These are phyloP conservation scores for Mycena filopes DNA, from an alignment of 768 basidiomycete genomes.

Conservation along the genomic window DNA sequence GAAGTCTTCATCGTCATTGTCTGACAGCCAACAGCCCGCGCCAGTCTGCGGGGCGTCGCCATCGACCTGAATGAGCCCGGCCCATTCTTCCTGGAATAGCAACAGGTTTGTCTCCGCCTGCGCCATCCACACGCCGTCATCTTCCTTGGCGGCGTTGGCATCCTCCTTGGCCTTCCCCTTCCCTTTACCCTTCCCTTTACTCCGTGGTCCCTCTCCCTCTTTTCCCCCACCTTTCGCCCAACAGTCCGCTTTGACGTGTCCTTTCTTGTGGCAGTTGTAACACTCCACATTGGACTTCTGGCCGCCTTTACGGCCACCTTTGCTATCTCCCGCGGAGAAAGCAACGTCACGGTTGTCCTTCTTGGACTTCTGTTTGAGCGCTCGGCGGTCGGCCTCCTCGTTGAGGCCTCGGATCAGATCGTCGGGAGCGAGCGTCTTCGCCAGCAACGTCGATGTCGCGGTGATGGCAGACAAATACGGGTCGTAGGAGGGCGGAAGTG, in stretches of 20 bases:
- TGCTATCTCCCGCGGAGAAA: constrained; percentile 18
- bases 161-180: constrained; percentile 7
- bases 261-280: constrained; percentile 35
- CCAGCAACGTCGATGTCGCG: constrained; percentile 27
- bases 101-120: constrained; percentile 13
- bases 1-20: constrained; percentile 23
- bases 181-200: constrained; percentile 16
- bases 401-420: constrained; percentile 31
- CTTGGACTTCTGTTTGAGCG: constrained; percentile 25
- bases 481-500: constrained; percentile 38
- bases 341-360: constrained; percentile 21
- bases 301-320: background rate
- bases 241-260: constrained; percentile 34
- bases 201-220: constrained; percentile 24
- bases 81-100: constrained; percentile 2
- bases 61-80: background rate
- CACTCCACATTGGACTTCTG: constrained; percentile 27
- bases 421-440: constrained; percentile 26
- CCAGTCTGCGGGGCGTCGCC: background rate
- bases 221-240: constrained; percentile 22
- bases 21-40: constrained; percentile 11
- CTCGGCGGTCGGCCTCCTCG: constrained; percentile 31
- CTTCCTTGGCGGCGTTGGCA: constrained; percentile 12
- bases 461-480: constrained; percentile 35
- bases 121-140: constrained; percentile 28